Percentiles rank a stretch among this genome's conserved stretches.
phyloP scores from a whole-genome alignment of 495 filamentous ascomycete genomes.

The Letharia columbiana region DNA sequence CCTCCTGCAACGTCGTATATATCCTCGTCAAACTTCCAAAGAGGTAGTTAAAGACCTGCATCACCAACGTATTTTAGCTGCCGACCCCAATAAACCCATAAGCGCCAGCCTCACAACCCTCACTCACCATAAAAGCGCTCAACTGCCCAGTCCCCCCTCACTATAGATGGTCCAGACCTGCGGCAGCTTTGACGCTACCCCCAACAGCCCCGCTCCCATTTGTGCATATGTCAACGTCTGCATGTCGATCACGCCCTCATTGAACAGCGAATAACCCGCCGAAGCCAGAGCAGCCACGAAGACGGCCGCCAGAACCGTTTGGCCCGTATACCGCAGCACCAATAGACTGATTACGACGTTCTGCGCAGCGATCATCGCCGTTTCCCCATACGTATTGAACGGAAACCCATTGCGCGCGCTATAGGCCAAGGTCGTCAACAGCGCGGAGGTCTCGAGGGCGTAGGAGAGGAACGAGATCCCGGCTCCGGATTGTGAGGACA shows the following conservation, averaged over 20 bases:
- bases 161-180: constrained; percentile 80
- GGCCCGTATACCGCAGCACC: constrained; percentile 70
- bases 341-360: constrained; percentile 80
- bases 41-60: constrained; percentile 95
- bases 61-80: constrained; percentile 1
- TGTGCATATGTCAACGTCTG: constrained; percentile 66
- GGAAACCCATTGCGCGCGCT: constrained; percentile 84
- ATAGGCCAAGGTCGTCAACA: constrained; percentile 82
- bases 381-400: constrained; percentile 94
- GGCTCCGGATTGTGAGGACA: constrained; percentile 64
- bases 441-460: constrained; percentile 76
- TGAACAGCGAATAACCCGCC: constrained; percentile 54
- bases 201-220: constrained; percentile 71
- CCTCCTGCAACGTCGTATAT: constrained; percentile 94
- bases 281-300: constrained; percentile 69
- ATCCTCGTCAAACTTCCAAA: constrained; percentile 83
- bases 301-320: constrained; percentile 50
- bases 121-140: constrained; percentile 85
- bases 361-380: constrained; percentile 79
- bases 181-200: constrained; percentile 81
- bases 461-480: constrained; percentile 87
- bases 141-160: constrained; percentile 88
- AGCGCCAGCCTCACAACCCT: constrained; percentile 5
- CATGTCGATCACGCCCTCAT: constrained; percentile 56
- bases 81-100: not conserved